Conservation (phyloP, 169 alveolate species). For the Theileria parva region DNA sequence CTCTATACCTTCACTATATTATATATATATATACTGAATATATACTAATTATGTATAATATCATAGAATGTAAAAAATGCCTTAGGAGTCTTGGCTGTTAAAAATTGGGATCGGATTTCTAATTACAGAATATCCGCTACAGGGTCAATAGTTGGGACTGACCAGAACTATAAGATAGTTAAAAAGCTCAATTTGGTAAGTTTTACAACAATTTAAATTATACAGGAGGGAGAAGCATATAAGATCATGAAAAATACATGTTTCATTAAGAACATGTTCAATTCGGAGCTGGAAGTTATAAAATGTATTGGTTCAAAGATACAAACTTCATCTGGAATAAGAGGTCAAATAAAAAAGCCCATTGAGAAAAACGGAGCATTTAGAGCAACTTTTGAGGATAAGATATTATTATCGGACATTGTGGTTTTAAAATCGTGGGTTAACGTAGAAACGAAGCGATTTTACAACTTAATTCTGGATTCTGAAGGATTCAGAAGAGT, state of each 20-base stretch:
- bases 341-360: slow-evolving; percentile 98
- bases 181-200: slow-evolving; percentile 73
- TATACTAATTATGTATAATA: not conserved
- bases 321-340: slow-evolving; percentile 97
- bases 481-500: slow-evolving; percentile 77
- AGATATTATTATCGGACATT: slow-evolving; percentile 94
- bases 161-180: slow-evolving; percentile 64
- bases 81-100: slow-evolving; percentile 81
- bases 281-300: slow-evolving; percentile 96
- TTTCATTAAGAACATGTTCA: slow-evolving; percentile 97
- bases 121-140: slow-evolving; percentile 93
- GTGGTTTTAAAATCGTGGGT: slow-evolving; percentile 95
- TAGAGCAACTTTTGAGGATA: slow-evolving; percentile 98
- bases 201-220: slow-evolving; percentile 81
- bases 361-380: slow-evolving; percentile 91
- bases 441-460: slow-evolving; percentile 84
- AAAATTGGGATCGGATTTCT: slow-evolving; percentile 78
- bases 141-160: slow-evolving; percentile 93
- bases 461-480: slow-evolving; percentile 86
- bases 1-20: slow-evolving; percentile 68
- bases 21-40: slow-evolving; percentile 39
- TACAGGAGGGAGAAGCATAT: slow-evolving; percentile 96
- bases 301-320: slow-evolving; percentile 96
- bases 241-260: slow-evolving; percentile 97
- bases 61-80: not conserved